Evolutionary conservation across 2,329 filamentous ascomycete species (phyloP).

Genomic region (Lecanosticta acicola): DNA sequence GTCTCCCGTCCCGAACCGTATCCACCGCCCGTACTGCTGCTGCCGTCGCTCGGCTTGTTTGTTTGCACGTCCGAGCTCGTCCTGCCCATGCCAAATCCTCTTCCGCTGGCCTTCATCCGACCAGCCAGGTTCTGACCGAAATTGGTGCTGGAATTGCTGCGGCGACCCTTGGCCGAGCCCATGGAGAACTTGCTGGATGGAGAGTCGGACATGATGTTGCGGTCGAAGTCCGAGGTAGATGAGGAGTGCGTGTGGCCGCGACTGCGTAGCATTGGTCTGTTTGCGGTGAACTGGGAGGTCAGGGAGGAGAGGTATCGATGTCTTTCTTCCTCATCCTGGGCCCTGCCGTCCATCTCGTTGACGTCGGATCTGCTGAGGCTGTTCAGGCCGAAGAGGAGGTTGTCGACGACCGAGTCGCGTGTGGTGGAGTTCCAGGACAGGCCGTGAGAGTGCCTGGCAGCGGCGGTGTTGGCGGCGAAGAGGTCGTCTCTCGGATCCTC

Average conservation of each 20-base stretch:
- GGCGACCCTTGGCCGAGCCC: slow-evolving; percentile 44
- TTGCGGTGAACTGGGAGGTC: slow-evolving; percentile 7
- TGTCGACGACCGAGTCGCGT: slow-evolving; percentile 86
- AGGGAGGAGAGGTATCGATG: slow-evolving; percentile 17
- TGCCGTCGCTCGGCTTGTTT: slow-evolving; percentile 3
- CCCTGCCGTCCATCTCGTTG: slow-evolving; percentile 6
- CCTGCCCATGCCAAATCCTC: slow-evolving; percentile 12
- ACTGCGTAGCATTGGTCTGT: slow-evolving; percentile 34
- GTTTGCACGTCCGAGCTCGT: slow-evolving; percentile 20
- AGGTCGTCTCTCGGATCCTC: slow-evolving; percentile 3
- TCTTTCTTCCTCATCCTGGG: slow-evolving; percentile 13
- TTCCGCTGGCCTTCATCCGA: slow-evolving; percentile 13
- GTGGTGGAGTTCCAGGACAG: slow-evolving; percentile 74
- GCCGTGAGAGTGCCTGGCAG: slow-evolving; percentile 63
- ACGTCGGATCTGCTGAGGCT: slow-evolving; percentile 53
- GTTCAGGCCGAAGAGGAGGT: slow-evolving; percentile 91
- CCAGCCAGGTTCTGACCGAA: slow-evolving; percentile 36
- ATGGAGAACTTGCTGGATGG: slow-evolving; percentile 20
- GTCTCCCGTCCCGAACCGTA: slow-evolving; percentile 53
- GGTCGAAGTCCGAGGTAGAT: slow-evolving; percentile 55
- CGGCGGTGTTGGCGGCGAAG: slow-evolving; percentile 1
- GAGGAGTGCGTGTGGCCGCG: slow-evolving; percentile 57
- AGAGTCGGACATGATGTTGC: slow-evolving; percentile 33
- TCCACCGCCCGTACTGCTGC: slow-evolving; percentile 20
- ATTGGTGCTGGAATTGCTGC: slow-evolving; percentile 77